Base-by-base conservation (phyloP, 192 early-diverging fungal species). In the Pilaira anomala region DNA sequence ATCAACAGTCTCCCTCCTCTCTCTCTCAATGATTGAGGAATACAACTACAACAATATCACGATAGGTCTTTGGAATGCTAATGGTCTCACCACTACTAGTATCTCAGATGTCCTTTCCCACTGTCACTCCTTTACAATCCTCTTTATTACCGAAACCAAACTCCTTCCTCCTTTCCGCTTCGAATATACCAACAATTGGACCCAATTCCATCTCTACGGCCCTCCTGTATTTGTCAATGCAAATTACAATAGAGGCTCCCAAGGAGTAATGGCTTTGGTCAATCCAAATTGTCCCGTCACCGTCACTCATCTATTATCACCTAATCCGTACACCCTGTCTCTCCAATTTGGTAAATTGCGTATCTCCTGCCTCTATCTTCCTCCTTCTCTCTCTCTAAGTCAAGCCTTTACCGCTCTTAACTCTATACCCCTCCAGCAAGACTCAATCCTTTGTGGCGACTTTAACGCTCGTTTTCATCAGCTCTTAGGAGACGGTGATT, bases 71-170 rank as follows among this genome's bases (percentile, higher is more conserved):
- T 40, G 66, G 53, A 55, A 16, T 16, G 2, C 39, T 42, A 14
- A 21, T 68, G n/a, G 53, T 46, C 21, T 7, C 13, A 14, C 1
- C 7, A 11, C 45, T 48, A 22, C 46, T 7, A 41, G 3, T 12
- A 19, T 22, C 22, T 40, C 46, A n/a, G 66, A 68, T 48, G 66
- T 60, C 21, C 48, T 68, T 26, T 57, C 50, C 22, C 52, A 53
- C 48, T 48, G 57, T 19, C 48, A 59, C 21, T 50, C 46, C 46
- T 48, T 68, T 40, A 13, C 30, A 29, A 42, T 68, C 0, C 40
- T 68, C 1, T 68, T 68, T 22, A 67, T 67, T 42, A 67, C 66
- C 22, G 66, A 67, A 57, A 67, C 57, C 60, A 61, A 58, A 45
- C 57, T 67, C 52, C 57, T 60, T 14, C 46, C 66, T 44, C 66